These are phyloP conservation scores for Wickerhamiella australiensis DNA, from an alignment of 805 yeast species.

Conservation along the genomic window DNA sequence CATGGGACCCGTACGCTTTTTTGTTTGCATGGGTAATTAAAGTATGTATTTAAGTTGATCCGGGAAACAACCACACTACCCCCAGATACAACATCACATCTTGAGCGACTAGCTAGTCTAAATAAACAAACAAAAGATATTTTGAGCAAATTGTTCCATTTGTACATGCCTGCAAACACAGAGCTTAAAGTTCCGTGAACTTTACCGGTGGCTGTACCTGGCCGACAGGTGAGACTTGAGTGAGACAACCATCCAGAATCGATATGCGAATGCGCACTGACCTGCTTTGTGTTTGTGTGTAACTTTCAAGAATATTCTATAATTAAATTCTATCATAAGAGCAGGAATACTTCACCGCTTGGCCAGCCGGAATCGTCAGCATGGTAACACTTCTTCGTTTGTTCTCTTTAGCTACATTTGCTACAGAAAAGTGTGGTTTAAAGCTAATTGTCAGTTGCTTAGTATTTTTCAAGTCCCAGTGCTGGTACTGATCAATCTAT, in stretches of 20 bases:
- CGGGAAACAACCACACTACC: not conserved
- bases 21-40: slow-evolving; percentile 4
- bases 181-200: not conserved
- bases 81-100: not conserved
- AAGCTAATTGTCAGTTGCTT: too few relatives aligned
- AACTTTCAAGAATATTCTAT: too few relatives aligned
- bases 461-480: too few relatives aligned
- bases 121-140: not conserved
- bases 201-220: not conserved
- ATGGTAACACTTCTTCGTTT: too few relatives aligned
- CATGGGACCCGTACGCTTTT: not conserved
- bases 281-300: not conserved
- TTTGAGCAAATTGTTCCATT: not conserved
- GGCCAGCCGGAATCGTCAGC: too few relatives aligned
- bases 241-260: not conserved
- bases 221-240: not conserved
- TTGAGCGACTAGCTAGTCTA: not conserved
- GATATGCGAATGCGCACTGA: not conserved
- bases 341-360: too few relatives aligned
- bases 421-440: too few relatives aligned
- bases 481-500: too few relatives aligned
- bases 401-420: too few relatives aligned
- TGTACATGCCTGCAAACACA: not conserved
- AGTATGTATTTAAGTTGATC: slow-evolving; percentile 6
- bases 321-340: too few relatives aligned